Evolutionary conservation across 2,329 filamentous ascomycete genomes (phyloP).

Genomic region (Zasmidium angulare): DNA sequence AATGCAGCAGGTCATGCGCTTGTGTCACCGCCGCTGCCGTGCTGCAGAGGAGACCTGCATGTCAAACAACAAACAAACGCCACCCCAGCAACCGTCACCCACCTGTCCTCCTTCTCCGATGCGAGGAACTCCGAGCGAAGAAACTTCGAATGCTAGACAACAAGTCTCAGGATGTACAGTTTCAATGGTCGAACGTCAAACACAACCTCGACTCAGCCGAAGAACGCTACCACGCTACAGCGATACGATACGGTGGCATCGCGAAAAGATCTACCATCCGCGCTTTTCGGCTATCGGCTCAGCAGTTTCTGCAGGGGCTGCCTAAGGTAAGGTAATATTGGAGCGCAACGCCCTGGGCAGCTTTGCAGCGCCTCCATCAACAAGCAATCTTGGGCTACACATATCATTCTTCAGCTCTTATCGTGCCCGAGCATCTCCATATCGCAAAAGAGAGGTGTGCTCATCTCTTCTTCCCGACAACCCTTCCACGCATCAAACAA

Average conservation of each 20-base stretch:
- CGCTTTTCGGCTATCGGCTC: background rate
- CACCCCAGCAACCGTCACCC: background rate
- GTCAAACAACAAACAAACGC: slow-evolving; percentile 1
- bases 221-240: no score
- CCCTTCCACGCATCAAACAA: no score
- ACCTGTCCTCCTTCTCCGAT: background rate
- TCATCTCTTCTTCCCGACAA: no score
- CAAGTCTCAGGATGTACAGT: background rate
- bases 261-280: background rate
- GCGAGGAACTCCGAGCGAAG: background rate
- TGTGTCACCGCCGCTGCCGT: background rate
- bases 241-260: slow-evolving; percentile 1
- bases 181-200: background rate
- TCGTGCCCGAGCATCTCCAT: slow-evolving; percentile 15
- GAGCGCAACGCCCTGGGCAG: background rate
- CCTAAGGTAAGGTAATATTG: no score
- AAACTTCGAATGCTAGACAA: background rate
- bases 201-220: no score
- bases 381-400: background rate
- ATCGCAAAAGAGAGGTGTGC: background rate
- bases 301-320: background rate
- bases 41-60: background rate
- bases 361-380: background rate
- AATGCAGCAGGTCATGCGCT: slow-evolving; percentile 3
- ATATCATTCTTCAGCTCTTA: background rate